Percentiles rank a stretch among this genome's conserved stretches.
Conservation (phyloP, 2,329 filamentous ascomycete genomes). For the Trichoderma endophyticum region DNA sequence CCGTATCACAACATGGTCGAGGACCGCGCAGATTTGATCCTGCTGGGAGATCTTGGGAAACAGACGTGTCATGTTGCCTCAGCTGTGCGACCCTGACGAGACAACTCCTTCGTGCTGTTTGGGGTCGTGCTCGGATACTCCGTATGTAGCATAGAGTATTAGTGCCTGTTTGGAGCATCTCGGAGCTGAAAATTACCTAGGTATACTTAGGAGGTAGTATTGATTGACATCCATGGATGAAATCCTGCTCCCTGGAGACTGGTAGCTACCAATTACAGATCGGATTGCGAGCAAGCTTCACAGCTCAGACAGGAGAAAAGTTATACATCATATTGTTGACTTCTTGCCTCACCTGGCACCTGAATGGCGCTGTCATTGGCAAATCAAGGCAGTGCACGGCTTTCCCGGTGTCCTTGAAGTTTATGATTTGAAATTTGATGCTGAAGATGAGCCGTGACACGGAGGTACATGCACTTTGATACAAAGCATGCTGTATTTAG, state of each 20-base stretch:
- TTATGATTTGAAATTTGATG: background rate
- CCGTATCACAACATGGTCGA: background rate
- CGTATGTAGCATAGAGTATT: background rate
- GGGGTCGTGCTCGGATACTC: background rate
- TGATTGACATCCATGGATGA: background rate
- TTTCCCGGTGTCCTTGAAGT: background rate
- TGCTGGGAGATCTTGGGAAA: background rate
- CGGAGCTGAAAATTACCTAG: background rate
- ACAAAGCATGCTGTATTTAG: background rate
- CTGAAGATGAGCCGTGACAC: background rate
- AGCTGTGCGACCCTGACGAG: background rate
- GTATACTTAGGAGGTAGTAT: background rate
- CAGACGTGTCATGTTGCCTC: constrained; percentile 6
- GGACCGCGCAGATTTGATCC: constrained; percentile 2
- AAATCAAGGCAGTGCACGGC: background rate
- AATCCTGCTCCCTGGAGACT: background rate
- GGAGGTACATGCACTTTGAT: background rate
- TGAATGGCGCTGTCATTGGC: background rate
- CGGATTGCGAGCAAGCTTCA: background rate
- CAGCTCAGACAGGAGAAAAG: background rate
- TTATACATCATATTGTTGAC: background rate
- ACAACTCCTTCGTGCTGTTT: constrained; percentile 5
- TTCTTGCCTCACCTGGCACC: background rate
- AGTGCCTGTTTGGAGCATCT: background rate
- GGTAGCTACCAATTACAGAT: background rate